Base-by-base conservation (phyloP, 139 green algal species). In the Closterium sp. region DNA sequence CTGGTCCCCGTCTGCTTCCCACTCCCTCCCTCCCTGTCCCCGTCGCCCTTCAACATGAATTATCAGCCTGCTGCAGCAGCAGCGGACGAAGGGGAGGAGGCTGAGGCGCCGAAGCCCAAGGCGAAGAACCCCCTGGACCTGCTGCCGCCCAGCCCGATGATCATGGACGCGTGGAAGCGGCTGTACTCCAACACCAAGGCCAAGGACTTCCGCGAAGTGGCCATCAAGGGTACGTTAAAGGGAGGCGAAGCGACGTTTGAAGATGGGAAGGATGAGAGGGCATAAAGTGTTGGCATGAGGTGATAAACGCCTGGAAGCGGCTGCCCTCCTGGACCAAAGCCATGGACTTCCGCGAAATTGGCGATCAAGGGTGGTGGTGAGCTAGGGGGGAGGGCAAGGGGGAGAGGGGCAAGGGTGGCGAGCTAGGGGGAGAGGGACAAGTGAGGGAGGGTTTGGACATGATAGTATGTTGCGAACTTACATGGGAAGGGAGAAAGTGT, bases 131-230 rank as follows among this genome's bases (percentile, higher is more conserved):
- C 94, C 7, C 87, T 96, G 35, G 93, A 95, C 76, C 76, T 88
- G 86, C 92, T 96, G 34, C 93, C 94, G 19, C 90, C 93, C 86
- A 93, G 83, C 92, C 95, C 90, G 31, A 96, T 96, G 94, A 33
- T 93, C 6, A 88, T 96, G 87, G 95, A 96, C 91, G 91, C 91
- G 6, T 96, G 93, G 93, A 96, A 96, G 93, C 95, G 95, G 25
- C 89, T 96, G 33, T 96, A 96, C 93, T 95, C 91, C 90, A 96
- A 96, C 93, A 95, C 93, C 31, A 95, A 95, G 16, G 93, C 87
- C 2, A 84, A 89, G 31, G 90, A 93, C 32, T 96, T 96, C 91
- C 69, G 88, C 4, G 92, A 96, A 34, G 92, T 95, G 33, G 92
- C 86, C 88, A 85, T 95, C 34, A 93, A 92, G 25, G 91, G 93